Evolutionary conservation across 352 stramenopile species (phyloP), one percentile per base, ranked within the genome.

Genomic region (Pythium aphanidermatum): DNA sequence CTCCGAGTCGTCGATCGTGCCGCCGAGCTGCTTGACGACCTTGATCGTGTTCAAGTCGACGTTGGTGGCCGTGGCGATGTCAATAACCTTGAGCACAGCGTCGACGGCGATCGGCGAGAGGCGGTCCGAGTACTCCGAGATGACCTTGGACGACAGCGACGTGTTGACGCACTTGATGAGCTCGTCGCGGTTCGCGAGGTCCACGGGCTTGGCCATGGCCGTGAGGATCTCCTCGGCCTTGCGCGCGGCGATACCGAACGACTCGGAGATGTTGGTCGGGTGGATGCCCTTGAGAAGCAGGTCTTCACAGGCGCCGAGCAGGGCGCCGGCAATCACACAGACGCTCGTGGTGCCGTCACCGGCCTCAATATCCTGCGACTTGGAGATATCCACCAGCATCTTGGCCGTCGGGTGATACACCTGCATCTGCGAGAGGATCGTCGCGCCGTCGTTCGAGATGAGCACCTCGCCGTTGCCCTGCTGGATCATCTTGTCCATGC

Each of bases 401-500:
- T 99, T 99, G 37, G 96, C 97, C 19, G 96, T 97, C n/a, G 97
- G 97, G 76, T 99, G 97, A 58, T 97, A 96, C 58, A 98, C 89
- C 60, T 95, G 83, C 93, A 99, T 98, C 63, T 99, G 96, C 53
- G 75, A 95, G 17, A 99, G 63, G 67, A 99, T 99, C 10, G 97
- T 99, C n/a, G 97, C 97, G 39, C 97, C 96, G 65, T 99, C 97
- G 73, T 99, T 99, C 30, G 92, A 98, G 60, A 99, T 99, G 40
- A 99, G 86, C 34, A 99, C 96, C 62, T 99, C 96, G 41, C 96
- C 96, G 58, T 98, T 93, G 46, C 85, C 83, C 42, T 97, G 83
- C 68, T 98, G 90, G 65, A 99, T 98, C 74, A 99, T 98, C 81
- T 99, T 99, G 84, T 99, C 96, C 96, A 99, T 99, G 35, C 96